Conservation (phyloP, 2,329 filamentous ascomycete genomes). For the Orbilia javanica region DNA sequence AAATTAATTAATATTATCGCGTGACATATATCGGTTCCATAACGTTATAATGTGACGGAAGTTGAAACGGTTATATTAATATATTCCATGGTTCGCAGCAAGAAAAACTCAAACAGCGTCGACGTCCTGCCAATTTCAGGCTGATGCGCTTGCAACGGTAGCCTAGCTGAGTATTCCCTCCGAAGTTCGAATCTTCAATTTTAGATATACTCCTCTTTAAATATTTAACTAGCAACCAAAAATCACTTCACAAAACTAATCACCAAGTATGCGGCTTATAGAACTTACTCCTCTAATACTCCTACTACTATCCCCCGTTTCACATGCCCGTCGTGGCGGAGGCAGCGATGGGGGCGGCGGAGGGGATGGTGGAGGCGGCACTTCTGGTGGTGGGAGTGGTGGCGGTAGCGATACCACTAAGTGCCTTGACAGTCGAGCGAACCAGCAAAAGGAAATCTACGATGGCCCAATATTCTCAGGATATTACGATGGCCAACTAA, state of each 20-base stretch:
- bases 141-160: background rate
- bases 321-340: background rate
- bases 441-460: constrained; percentile 43
- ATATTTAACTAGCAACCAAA: too few species aligned
- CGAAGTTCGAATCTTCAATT: too few species aligned
- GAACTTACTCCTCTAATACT: background rate
- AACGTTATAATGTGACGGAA: too few species aligned
- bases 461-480: constrained; percentile 27
- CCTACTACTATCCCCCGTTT: background rate
- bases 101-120: too few species aligned
- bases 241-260: too few species aligned
- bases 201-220: too few species aligned
- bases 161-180: too few species aligned
- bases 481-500: constrained; percentile 36
- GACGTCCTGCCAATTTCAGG: background rate
- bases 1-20: too few species aligned
- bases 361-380: constrained; percentile 6
- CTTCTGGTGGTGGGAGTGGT: background rate
- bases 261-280: background rate
- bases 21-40: too few species aligned
- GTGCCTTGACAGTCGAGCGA: constrained; percentile 37
- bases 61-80: too few species aligned
- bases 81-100: too few species aligned
- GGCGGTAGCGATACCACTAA: background rate
- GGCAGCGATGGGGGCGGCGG: constrained; percentile 17